Evolutionary conservation across 306 rosid species (phyloP).

Genomic region (barrel medic (Medicago truncatula)): MtrunA17r5.0-ANR NC_053048.1:37577001-37577500

Average conservation of each 20-base stretch:
- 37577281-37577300: slow-evolving; percentile 45
- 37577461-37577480: slow-evolving; percentile 12
- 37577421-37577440: slow-evolving; percentile 24
- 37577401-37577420: neutral
- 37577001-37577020: slow-evolving; percentile 9
- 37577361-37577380: slow-evolving; percentile 61
- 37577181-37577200: slow-evolving; percentile 57
- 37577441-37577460: slow-evolving; percentile 7
- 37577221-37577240: slow-evolving; percentile 41
- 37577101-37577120: slow-evolving; percentile 74
- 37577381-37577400: slow-evolving; percentile 15
- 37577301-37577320: slow-evolving; percentile 44
- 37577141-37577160: slow-evolving; percentile 64
- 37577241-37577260: slow-evolving; percentile 44
- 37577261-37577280: slow-evolving; percentile 42
- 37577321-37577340: slow-evolving; percentile 47
- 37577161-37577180: slow-evolving; percentile 65
- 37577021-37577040: slow-evolving; percentile 17
- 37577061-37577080: slow-evolving; percentile 20
- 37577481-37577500: slow-evolving; percentile 26
- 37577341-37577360: slow-evolving; percentile 70
- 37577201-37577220: slow-evolving; percentile 62
- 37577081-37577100: slow-evolving; percentile 2
- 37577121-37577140: slow-evolving; percentile 79
- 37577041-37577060: slow-evolving; percentile 20